These are phyloP conservation scores for Thalassiosira livingstoniorum DNA, from an alignment of 352 stramenopile species.

Conservation along the genomic window DNA sequence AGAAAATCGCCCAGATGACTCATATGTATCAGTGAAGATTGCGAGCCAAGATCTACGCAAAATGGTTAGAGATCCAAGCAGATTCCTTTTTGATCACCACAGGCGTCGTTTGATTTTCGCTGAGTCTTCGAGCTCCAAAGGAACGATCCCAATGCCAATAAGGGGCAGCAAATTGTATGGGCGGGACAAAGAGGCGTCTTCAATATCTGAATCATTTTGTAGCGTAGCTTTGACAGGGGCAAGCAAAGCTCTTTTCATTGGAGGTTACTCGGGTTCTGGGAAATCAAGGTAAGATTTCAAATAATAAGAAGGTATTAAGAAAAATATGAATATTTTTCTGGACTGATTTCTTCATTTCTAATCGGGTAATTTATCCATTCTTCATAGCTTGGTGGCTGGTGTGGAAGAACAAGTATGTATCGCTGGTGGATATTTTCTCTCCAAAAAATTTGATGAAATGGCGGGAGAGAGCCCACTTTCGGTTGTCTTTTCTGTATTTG, in stretches of 20 bases:
- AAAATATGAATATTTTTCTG: too few species aligned
- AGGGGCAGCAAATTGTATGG: slow-evolving; percentile 26
- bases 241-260: slow-evolving; percentile 53
- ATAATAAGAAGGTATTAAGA: too few species aligned
- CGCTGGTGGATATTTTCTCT: slow-evolving; percentile 39
- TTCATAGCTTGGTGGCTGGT: slow-evolving; percentile 31
- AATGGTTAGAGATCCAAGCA: slow-evolving; percentile 19
- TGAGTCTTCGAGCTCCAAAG: too few species aligned
- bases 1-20: neutral
- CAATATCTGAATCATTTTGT: slow-evolving; percentile 42
- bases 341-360: too few species aligned
- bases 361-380: too few species aligned
- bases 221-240: slow-evolving; percentile 29
- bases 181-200: slow-evolving; percentile 19
- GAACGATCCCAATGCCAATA: slow-evolving; percentile 8
- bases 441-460: slow-evolving; percentile 47
- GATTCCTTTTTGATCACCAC: slow-evolving; percentile 28
- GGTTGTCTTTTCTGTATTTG: slow-evolving; percentile 32
- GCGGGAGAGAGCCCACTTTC: slow-evolving; percentile 25
- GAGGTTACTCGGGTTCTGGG: slow-evolving; percentile 42
- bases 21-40: slow-evolving; percentile 20
- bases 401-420: slow-evolving; percentile 20
- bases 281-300: slow-evolving; percentile 24
- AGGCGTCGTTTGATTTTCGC: too few species aligned
- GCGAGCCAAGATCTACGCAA: slow-evolving; percentile 27